Base-by-base conservation (phyloP, 2,329 filamentous ascomycete species). In the Biscogniauxia sp. region DNA sequence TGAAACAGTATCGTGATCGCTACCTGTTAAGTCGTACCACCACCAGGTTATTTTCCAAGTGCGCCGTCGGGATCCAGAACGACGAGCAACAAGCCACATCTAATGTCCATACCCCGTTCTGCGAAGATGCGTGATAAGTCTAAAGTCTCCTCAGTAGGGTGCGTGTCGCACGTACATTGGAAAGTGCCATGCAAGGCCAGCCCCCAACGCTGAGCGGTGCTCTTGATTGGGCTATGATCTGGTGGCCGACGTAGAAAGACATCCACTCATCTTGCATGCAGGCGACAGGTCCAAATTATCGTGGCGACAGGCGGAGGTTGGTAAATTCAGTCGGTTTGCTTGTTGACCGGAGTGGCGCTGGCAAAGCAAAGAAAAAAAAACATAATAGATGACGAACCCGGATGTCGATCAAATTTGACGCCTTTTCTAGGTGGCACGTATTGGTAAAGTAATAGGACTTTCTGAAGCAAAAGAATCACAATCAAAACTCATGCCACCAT, bases 271-370 rank as follows among this genome's bases (percentile, higher is more conserved):
- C 61, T 54, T 59, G 53, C 56, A 59, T 64, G 56, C 54, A 50
- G 41, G 61, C 49, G 58, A 55, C 37, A 45, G 13, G 37, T 51
- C 37, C 51, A 64, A 59, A 67, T 66, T 64, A 57, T 68, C 66
- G 62, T 67, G 64, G 68, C 66, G 61, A 69, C 61, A 63, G 66
- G 66, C 64, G 60, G 61, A 66, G 58, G 61, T 63, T 67, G 61
- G 64, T 55, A 59, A 60, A 59, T 51, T 66, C 62, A 61, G 60
- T 61, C 57, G 58, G 61, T 64, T 64, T 63, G 45, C 55, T 57
- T 59, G 63, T 62, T 66, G 59, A 59, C 64, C 64, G 63, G 56
- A 20, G 26, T 51, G 56, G 53, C 56, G 56, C 54, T 63, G 52
- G 56, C 52, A 55, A 37, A 52, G 61, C 63, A 13, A 64, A 13